Evolutionary conservation across 2,329 filamentous ascomycete species (phyloP).

Genomic region (Eutypella sp.): DNA sequence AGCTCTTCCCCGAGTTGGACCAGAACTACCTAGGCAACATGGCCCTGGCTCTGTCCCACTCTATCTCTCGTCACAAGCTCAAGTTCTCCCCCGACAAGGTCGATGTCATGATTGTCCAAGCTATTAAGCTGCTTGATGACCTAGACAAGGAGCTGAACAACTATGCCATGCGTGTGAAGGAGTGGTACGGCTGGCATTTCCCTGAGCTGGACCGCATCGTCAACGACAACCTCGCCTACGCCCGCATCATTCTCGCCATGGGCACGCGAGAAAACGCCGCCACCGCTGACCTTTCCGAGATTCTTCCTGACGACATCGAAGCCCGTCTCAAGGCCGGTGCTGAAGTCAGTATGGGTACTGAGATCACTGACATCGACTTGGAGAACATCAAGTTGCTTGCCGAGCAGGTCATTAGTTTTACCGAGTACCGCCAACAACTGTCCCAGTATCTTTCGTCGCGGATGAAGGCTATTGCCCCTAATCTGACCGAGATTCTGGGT

Average conservation of each 20-base stretch:
- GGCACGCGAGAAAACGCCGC: slow-evolving; percentile 81
- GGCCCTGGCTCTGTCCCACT: slow-evolving; percentile 94
- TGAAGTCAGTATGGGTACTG: slow-evolving; percentile 97
- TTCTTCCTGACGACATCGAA: slow-evolving; percentile 95
- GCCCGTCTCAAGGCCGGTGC: slow-evolving; percentile 85
- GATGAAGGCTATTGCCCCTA: slow-evolving; percentile 96
- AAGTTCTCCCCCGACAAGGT: slow-evolving; percentile 99
- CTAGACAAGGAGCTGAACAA: slow-evolving; percentile 98
- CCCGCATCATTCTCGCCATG: slow-evolving; percentile 80
- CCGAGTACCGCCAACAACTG: slow-evolving; percentile 83
- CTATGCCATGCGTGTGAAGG: slow-evolving; percentile 98
- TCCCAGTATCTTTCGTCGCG: slow-evolving; percentile 84
- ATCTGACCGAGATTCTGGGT: slow-evolving; percentile 87
- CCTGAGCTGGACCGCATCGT: slow-evolving; percentile 96
- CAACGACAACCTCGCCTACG: slow-evolving; percentile 94
- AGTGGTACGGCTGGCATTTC: slow-evolving; percentile 99
- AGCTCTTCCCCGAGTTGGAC: slow-evolving; percentile 82
- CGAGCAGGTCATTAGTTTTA: slow-evolving; percentile 88
- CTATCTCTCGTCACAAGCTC: slow-evolving; percentile 92
- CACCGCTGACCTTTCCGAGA: slow-evolving; percentile 74
- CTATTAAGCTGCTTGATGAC: slow-evolving; percentile 88
- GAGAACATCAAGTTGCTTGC: slow-evolving; percentile 89
- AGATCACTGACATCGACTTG: slow-evolving; percentile 88
- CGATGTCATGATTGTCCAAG: slow-evolving; percentile 98
- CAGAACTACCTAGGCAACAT: slow-evolving; percentile 88